phyloP scores from a whole-genome alignment of 139 green algal species.

The Chlamydomonas incerta region DNA sequence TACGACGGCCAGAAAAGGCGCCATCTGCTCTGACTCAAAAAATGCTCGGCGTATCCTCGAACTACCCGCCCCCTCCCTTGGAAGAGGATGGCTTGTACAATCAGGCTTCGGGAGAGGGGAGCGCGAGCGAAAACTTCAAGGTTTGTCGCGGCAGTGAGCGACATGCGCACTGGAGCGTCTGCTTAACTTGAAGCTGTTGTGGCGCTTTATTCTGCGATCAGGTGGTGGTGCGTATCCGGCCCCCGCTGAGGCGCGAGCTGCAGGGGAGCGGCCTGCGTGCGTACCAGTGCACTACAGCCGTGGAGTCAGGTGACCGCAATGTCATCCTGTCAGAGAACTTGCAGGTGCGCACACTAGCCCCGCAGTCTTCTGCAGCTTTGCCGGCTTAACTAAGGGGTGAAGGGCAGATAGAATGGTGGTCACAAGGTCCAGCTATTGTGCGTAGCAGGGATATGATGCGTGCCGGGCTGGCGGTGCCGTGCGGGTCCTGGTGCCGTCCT shows the following conservation, averaged over 20 bases:
- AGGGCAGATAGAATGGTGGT: too few species aligned
- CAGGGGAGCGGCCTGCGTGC: constrained; percentile 50
- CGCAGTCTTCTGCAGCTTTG: too few species aligned
- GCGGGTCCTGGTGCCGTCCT: too few species aligned
- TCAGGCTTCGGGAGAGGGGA: constrained; percentile 11
- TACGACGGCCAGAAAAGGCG: too few species aligned
- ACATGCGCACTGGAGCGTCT: not conserved
- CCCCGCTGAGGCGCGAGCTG: constrained; percentile 84
- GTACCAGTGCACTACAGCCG: constrained; percentile 77
- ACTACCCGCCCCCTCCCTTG: not conserved
- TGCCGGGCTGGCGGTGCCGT: too few species aligned
- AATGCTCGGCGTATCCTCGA: constrained; percentile 4
- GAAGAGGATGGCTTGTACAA: constrained; percentile 16
- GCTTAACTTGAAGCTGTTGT: not conserved
- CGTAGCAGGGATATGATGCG: too few species aligned
- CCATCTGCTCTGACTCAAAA: too few species aligned
- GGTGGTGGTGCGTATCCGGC: constrained; percentile 90
- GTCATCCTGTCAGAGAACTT: constrained; percentile 90
- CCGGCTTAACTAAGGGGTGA: too few species aligned
- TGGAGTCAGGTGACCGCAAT: constrained; percentile 67
- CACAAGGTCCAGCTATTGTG: too few species aligned
- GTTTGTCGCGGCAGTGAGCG: not conserved
- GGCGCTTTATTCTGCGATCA: constrained; percentile 29
- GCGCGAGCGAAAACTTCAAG: constrained; percentile 36
- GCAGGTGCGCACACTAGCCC: constrained; percentile 11